phyloP scores from a whole-genome alignment of 2,329 filamentous ascomycete species.

The Neurospora sp. region DNA sequence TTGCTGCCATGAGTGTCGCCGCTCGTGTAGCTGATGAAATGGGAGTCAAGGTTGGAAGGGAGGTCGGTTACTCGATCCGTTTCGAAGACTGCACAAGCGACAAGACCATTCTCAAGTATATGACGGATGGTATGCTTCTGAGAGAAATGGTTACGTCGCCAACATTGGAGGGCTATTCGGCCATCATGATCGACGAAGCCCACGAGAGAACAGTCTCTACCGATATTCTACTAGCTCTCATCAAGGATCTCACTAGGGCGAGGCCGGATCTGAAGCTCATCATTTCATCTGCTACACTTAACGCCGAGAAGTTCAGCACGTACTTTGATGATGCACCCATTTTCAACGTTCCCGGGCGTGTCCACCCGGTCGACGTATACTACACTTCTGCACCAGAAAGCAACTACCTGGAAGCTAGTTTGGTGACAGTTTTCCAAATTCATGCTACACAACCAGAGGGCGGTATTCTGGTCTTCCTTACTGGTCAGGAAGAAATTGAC shows the following conservation, averaged over 20 bases:
- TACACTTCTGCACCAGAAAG: slow-evolving; percentile 86
- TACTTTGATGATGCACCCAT: slow-evolving; percentile 93
- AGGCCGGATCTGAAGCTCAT: slow-evolving; percentile 80
- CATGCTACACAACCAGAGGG: slow-evolving; percentile 77
- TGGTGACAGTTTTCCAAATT: slow-evolving; percentile 92
- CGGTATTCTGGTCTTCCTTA: slow-evolving; percentile 90
- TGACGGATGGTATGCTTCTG: slow-evolving; percentile 94
- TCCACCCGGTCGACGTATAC: slow-evolving; percentile 84
- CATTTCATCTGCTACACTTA: slow-evolving; percentile 90
- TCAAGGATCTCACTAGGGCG: slow-evolving; percentile 79
- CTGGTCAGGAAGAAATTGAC: slow-evolving; percentile 94
- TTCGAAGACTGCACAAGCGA: slow-evolving; percentile 90
- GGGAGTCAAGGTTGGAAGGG: slow-evolving; percentile 77
- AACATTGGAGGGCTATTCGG: slow-evolving; percentile 70
- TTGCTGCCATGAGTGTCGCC: slow-evolving; percentile 97
- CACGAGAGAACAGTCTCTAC: slow-evolving; percentile 90
- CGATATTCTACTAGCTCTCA: slow-evolving; percentile 76
- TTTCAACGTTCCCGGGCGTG: slow-evolving; percentile 84
- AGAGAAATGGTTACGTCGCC: slow-evolving; percentile 86
- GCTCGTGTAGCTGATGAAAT: slow-evolving; percentile 91
- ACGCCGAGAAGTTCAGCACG: slow-evolving; percentile 80
- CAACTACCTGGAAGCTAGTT: slow-evolving; percentile 83
- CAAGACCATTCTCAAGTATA: slow-evolving; percentile 87
- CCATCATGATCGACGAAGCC: slow-evolving; percentile 93
- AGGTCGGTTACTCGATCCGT: slow-evolving; percentile 89